These are phyloP conservation scores for Daldinia vernicosa DNA, from an alignment of 495 filamentous ascomycete species.

Conservation along the genomic window DNA sequence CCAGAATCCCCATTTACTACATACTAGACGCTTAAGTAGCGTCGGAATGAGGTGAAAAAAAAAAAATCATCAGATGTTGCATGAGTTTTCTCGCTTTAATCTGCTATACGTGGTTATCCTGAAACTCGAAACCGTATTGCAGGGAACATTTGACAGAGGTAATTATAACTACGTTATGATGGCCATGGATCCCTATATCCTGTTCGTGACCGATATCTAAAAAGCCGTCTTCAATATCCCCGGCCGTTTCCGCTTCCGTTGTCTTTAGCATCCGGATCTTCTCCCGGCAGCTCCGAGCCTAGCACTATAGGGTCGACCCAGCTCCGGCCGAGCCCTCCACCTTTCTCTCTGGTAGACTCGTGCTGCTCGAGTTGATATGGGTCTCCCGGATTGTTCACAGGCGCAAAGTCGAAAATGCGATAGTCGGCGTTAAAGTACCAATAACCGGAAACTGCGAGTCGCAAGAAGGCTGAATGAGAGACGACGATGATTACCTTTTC, in stretches of 20 bases:
- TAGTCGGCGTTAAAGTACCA: conserved; percentile 69
- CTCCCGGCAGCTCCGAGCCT: conserved; percentile 41
- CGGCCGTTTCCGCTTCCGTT: conserved; percentile 13
- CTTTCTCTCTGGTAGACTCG: conserved; percentile 49
- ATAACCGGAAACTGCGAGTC: conserved; percentile 55
- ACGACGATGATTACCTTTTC: conserved; percentile 71
- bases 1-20: background rate
- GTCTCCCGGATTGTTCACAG: conserved; percentile 41
- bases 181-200: background rate
- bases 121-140: background rate
- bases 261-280: conserved; percentile 36
- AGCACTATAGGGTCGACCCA: conserved; percentile 39
- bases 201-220: background rate
- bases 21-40: background rate
- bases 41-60: conserved; percentile 10
- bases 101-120: background rate
- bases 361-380: conserved; percentile 53
- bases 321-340: conserved; percentile 48
- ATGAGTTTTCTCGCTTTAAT: conserved; percentile 6
- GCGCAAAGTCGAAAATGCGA: conserved; percentile 66
- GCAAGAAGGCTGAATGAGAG: conserved; percentile 67
- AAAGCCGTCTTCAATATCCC: conserved; percentile 24
- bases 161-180: background rate
- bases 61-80: conserved; percentile 4
- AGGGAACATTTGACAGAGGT: background rate